A percentile compares a stretch with the other conserved stretches of the same genome.
phyloP scores from a whole-genome alignment of 2,329 filamentous ascomycete genomes.

The Chaetomiaceae sp. region DNA sequence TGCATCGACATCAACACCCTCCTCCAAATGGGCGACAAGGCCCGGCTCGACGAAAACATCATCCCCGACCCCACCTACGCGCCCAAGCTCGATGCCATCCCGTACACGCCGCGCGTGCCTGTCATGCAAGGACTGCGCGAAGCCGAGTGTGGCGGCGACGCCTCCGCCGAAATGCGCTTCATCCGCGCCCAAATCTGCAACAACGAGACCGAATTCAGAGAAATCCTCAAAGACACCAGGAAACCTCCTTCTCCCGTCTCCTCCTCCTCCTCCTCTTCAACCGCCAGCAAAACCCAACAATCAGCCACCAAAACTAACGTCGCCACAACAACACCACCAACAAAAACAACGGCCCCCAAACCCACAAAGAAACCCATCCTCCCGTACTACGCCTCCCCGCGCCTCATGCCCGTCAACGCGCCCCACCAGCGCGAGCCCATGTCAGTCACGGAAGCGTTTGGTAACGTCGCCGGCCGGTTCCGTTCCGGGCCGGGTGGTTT shows the following conservation, averaged over 20 bases:
- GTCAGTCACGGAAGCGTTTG: slow-evolving; percentile 35
- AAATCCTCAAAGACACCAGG: slow-evolving; percentile 59
- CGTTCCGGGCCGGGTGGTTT: neutral
- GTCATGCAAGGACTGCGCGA: slow-evolving; percentile 72
- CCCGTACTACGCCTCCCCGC: slow-evolving; percentile 36
- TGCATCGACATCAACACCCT: slow-evolving; percentile 78
- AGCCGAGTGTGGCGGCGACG: slow-evolving; percentile 34
- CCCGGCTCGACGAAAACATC: slow-evolving; percentile 63
- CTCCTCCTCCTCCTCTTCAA: neutral
- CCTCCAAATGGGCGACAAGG: slow-evolving; percentile 63
- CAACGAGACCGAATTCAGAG: slow-evolving; percentile 66
- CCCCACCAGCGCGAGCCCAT: slow-evolving; percentile 31
- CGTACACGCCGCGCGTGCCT: slow-evolving; percentile 65
- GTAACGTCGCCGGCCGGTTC: slow-evolving; percentile 19
- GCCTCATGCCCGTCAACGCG: slow-evolving; percentile 32
- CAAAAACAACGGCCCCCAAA: neutral
- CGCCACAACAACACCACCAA: neutral
- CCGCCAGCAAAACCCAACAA: neutral
- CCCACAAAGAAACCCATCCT: slow-evolving; percentile 22
- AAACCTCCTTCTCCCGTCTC: slow-evolving; percentile 18
- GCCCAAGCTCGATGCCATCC: slow-evolving; percentile 57
- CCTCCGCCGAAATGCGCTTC: slow-evolving; percentile 54
- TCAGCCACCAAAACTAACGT: neutral
- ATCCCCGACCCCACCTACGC: slow-evolving; percentile 47
- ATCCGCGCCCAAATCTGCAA: slow-evolving; percentile 79